phyloP scores from a whole-genome alignment of 805 yeast species.

The Tetrapisispora fleetii region DNA sequence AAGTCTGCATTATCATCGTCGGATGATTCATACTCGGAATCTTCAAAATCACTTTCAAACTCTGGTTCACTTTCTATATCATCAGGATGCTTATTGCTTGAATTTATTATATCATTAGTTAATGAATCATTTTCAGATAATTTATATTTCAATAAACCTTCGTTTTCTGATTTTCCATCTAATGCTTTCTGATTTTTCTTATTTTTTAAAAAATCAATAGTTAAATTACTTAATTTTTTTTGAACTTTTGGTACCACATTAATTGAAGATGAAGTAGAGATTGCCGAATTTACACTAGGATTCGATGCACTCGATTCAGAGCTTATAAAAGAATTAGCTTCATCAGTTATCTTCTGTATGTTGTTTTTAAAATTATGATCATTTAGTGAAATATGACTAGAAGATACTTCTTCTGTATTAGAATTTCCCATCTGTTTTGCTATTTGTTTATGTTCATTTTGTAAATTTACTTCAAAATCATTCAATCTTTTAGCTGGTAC shows the following conservation, averaged over 20 bases:
- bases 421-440: not conserved
- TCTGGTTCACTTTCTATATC: constrained; percentile 1
- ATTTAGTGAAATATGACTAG: not conserved
- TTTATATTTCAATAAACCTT: not conserved
- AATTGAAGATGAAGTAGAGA: not conserved
- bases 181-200: not conserved
- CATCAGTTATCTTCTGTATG: not conserved
- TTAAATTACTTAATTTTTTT: not conserved
- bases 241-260: not conserved
- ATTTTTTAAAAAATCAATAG: not conserved
- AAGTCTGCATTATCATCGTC: not conserved
- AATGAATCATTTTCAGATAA: not conserved
- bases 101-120: not conserved
- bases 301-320: not conserved
- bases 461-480: constrained; percentile 19
- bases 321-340: not conserved
- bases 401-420: not conserved
- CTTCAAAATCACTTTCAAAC: not conserved
- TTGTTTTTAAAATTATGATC: not conserved
- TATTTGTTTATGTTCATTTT: constrained; percentile 4
- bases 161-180: not conserved
- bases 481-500: constrained; percentile 23
- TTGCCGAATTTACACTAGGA: not conserved
- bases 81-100: not conserved
- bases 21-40: not conserved